Evolutionary conservation across 495 filamentous ascomycete species (phyloP), one percentile per base, ranked within the genome.

Genomic region (Pyrenopolyporus hunteri): DNA sequence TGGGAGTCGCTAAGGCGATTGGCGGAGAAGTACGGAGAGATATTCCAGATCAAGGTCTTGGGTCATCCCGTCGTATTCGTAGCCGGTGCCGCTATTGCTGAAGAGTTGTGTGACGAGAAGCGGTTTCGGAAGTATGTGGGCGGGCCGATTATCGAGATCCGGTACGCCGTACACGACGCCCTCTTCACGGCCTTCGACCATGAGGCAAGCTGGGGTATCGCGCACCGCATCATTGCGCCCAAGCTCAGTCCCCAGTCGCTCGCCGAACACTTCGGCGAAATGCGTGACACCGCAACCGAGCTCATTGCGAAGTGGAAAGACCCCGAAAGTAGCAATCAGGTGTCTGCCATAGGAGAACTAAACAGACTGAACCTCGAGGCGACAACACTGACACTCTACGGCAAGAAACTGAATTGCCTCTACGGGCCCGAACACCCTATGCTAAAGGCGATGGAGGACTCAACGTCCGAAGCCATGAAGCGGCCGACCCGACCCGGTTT

Each of bases 331-430:
- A 72, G 77, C 3, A 70, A 78, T 39, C 68, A 75, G 14, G 85
- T 91, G 51, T 59, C 72, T 6, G 82, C 83, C 0, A 76, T 87
- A 0, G 82, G 82, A 14, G 87, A 90, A 58, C 87, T 92, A 46
- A 90, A 89, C 14, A 78, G 86, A 7, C 70, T 93, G 50, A 88
- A 83, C 17, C 76, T 93, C 20, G 89, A 93, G 61, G 82, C 83
- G 0, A 87, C 88, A 13, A 80, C 85, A 0, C 75, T 89, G 14
- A 78, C 76, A 14, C 61, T 80, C 17, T 90, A 86, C 82, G 86
- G 83, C 39, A 87, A 79, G 37, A 82, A 87, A 14, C 87, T 92
- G 69, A 87, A 91, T 53, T 80, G 78, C 2, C 84, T 89, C 66
- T 82, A 82, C 46, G 78, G 79, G 1, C 80, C 84, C 3, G 77